Conservation (phyloP, 2,329 filamentous ascomycete species). For the Trichophyton mentagrophytes region DNA sequence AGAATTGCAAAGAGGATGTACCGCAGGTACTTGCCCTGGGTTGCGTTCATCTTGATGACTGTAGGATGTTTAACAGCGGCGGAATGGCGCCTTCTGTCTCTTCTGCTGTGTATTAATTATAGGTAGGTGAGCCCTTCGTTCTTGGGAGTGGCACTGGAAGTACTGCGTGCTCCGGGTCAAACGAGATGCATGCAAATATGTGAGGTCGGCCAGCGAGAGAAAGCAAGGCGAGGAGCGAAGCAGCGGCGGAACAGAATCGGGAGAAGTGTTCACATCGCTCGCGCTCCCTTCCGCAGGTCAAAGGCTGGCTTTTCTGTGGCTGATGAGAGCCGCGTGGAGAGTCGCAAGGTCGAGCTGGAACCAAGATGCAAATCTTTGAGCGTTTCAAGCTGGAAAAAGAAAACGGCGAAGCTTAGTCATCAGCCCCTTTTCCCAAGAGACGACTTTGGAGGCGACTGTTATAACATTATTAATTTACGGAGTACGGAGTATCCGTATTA, state of each 20-base stretch:
- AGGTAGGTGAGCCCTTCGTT: not conserved
- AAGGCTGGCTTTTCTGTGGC: not conserved
- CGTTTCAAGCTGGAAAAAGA: not conserved
- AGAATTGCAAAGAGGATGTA: constrained; percentile 69
- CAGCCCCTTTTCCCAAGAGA: not conserved
- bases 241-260: not conserved
- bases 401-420: not conserved
- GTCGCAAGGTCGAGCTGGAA: not conserved
- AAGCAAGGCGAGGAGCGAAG: not conserved
- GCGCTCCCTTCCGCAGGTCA: too few species aligned
- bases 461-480: too few species aligned
- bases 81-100: not conserved
- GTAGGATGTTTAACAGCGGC: not conserved
- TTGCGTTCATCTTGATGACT: constrained; percentile 19
- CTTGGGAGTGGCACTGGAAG: not conserved
- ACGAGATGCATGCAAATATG: not conserved
- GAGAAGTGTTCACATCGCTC: too few species aligned
- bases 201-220: not conserved
- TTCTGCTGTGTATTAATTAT: not conserved
- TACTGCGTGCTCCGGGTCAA: not conserved
- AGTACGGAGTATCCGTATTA: too few species aligned
- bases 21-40: constrained; percentile 34
- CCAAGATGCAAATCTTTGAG: not conserved
- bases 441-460: not conserved
- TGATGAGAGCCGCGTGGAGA: not conserved